Percentiles rank a stretch among this genome's conserved stretches.
phyloP scores from a whole-genome alignment of 2,329 filamentous ascomycete species.

The Ascochyta koolunga region DNA sequence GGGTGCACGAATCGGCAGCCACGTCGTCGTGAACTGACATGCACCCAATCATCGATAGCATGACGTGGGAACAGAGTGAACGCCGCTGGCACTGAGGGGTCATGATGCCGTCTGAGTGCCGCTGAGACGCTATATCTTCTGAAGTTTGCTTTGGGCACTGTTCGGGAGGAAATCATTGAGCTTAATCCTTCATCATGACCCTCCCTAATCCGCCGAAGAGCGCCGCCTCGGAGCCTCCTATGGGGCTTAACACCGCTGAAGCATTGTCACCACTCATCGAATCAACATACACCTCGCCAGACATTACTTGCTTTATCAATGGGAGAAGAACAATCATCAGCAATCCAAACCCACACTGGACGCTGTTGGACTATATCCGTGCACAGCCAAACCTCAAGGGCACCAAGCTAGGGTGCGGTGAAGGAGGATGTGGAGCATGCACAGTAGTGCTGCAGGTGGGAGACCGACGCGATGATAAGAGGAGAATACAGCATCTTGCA shows the following conservation, averaged over 20 bases:
- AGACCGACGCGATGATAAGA: slow-evolving; percentile 74
- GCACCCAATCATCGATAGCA: slow-evolving; percentile 29
- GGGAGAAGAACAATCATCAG: slow-evolving; percentile 84
- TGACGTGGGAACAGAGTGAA: slow-evolving; percentile 28
- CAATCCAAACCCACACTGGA: slow-evolving; percentile 86
- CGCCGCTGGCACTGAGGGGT: slow-evolving; percentile 25
- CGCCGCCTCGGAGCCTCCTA: slow-evolving; percentile 34
- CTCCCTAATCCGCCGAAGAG: slow-evolving; percentile 40
- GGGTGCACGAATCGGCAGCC: slow-evolving; percentile 5
- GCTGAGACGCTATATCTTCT: slow-evolving; percentile 6
- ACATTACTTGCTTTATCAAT: slow-evolving; percentile 85
- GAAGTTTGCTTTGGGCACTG: background rate
- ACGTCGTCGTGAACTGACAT: background rate
- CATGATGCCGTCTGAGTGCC: background rate
- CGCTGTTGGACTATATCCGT: slow-evolving; percentile 87
- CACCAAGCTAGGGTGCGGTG: slow-evolving; percentile 93
- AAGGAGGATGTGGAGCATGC: slow-evolving; percentile 93
- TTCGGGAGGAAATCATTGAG: background rate
- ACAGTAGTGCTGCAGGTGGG: slow-evolving; percentile 68
- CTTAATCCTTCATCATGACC: slow-evolving; percentile 29
- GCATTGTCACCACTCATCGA: slow-evolving; percentile 70
- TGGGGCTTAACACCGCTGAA: slow-evolving; percentile 36
- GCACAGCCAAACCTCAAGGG: slow-evolving; percentile 84
- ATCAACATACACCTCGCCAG: slow-evolving; percentile 75
- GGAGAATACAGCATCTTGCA: slow-evolving; percentile 88